These are phyloP conservation scores for Pseudogymnoascus sp. DNA, from an alignment of 2,329 filamentous ascomycete genomes.

Conservation along the genomic window DNA sequence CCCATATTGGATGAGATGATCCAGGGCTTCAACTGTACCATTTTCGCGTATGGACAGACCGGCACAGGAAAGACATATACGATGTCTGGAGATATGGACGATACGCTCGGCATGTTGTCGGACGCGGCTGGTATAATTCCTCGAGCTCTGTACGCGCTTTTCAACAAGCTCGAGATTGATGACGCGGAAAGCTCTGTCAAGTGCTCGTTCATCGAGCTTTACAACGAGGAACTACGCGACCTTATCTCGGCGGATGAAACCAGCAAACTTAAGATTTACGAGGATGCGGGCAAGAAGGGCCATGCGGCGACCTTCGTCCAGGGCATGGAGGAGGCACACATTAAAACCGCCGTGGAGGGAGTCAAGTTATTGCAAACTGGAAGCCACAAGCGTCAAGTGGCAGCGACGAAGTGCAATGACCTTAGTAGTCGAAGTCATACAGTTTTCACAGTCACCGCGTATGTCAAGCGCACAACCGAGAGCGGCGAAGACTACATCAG, in stretches of 20 bases:
- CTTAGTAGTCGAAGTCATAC: constrained; percentile 95
- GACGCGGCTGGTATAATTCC: constrained; percentile 95
- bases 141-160: constrained; percentile 78
- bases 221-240: constrained; percentile 95
- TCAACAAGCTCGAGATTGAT: constrained; percentile 72
- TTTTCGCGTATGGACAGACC: constrained; percentile 97
- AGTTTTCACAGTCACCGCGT: constrained; percentile 91
- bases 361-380: constrained; percentile 84
- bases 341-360: constrained; percentile 75
- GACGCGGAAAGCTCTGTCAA: constrained; percentile 84
- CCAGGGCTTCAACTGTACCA: constrained; percentile 92
- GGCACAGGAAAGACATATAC: constrained; percentile 98
- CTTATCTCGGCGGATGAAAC: constrained; percentile 75
- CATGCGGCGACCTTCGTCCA: constrained; percentile 82
- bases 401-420: constrained; percentile 98
- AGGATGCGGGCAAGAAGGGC: constrained; percentile 82
- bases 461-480: constrained; percentile 73
- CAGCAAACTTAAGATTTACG: constrained; percentile 88
- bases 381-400: constrained; percentile 93
- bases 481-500: constrained; percentile 85
- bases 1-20: constrained; percentile 96
- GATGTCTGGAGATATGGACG: constrained; percentile 96
- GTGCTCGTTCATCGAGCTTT: constrained; percentile 96
- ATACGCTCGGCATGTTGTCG: constrained; percentile 75
- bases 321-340: constrained; percentile 95